Conservation (phyloP, 345 rosid genomes). For the Bruguiera sexangula region DNA sequence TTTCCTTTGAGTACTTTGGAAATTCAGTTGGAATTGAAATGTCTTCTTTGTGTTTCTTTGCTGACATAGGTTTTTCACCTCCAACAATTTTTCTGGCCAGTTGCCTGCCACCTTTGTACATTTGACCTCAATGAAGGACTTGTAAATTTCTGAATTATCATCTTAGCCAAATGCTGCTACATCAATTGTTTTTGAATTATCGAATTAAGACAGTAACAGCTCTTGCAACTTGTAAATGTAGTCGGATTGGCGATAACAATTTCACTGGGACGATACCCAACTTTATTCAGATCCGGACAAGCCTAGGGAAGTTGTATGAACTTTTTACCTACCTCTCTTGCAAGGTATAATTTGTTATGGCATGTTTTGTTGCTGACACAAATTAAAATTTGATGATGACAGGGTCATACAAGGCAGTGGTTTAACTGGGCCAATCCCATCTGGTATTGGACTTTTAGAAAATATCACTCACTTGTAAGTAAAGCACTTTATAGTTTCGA, state of each 20-base stretch:
- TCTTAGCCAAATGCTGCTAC: no score
- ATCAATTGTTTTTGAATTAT: no score
- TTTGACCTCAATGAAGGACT: constrained; percentile 36
- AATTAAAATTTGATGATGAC: no score
- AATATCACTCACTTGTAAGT: constrained; percentile 32
- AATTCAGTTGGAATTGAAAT: background rate
- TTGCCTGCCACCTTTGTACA: constrained; percentile 38
- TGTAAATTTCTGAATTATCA: constrained; percentile 29
- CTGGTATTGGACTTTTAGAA: constrained; percentile 18
- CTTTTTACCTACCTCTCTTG: background rate
- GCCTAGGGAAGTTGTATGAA: constrained; percentile 21
- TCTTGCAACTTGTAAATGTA: constrained; percentile 5
- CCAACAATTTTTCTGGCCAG: constrained; percentile 49
- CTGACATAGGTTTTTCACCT: constrained; percentile 35
- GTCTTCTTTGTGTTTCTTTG: background rate
- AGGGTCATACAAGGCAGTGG: no score
- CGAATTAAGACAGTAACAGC: background rate
- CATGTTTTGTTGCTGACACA: background rate
- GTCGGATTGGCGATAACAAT: constrained; percentile 48
- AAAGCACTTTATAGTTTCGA: background rate
- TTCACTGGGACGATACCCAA: constrained; percentile 51
- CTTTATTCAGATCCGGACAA: constrained; percentile 25
- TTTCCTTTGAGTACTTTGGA: no score
- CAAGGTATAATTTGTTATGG: background rate
- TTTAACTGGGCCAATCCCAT: constrained; percentile 34